Evolutionary conservation across 148 eudicot genomes (phyloP).

Genomic region (Mesembryanthemum crystallinum): DNA sequence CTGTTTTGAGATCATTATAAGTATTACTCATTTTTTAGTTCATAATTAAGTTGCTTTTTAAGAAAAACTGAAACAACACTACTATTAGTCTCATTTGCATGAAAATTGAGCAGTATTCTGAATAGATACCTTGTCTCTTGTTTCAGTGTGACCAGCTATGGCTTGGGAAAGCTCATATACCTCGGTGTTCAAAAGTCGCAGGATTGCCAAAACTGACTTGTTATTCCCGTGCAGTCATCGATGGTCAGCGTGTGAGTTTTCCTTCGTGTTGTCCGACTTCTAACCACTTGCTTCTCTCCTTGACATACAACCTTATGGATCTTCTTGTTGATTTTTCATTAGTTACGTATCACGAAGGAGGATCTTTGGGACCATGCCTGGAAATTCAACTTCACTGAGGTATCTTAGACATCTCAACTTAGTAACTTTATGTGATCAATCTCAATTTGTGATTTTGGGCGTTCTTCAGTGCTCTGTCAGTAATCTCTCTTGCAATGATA

Average conservation of each 20-base stretch:
- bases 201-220: constrained; percentile 62
- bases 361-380: constrained; percentile 84
- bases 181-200: constrained; percentile 46
- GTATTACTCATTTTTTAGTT: no score
- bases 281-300: no score
- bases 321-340: constrained; percentile 5
- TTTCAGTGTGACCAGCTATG: constrained; percentile 69
- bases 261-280: background rate
- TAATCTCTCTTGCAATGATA: background rate
- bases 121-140: background rate
- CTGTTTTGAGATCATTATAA: no score
- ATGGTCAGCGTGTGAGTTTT: constrained; percentile 61
- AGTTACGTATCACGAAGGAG: constrained; percentile 68
- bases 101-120: background rate
- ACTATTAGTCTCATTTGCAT: background rate
- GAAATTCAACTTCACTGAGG: constrained; percentile 75
- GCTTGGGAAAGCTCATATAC: constrained; percentile 87
- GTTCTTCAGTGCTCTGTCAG: background rate
- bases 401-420: constrained; percentile 17
- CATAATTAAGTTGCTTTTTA: no score
- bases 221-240: constrained; percentile 58
- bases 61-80: background rate
- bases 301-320: background rate
- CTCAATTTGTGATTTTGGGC: background rate
- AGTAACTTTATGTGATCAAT: background rate